A percentile compares a stretch with the other conserved stretches of the same genome.
phyloP scores from a whole-genome alignment of 805 yeast genomes.

The Saccharomyces paradoxus region DNA sequence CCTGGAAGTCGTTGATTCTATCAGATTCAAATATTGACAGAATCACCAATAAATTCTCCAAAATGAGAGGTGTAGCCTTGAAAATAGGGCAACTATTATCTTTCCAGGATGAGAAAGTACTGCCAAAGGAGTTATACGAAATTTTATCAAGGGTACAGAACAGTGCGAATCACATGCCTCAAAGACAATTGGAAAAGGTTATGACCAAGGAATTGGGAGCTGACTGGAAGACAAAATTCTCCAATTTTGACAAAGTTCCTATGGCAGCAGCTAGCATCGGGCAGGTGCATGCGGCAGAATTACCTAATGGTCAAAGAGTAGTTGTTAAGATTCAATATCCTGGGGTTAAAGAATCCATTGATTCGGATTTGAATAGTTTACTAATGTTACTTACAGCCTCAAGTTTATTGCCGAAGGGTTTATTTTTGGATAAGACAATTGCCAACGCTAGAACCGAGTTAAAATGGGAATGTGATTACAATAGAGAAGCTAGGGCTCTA shows the following conservation, averaged over 20 bases:
- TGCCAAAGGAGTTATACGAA: constrained; percentile 79
- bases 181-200: constrained; percentile 72
- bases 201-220: constrained; percentile 64
- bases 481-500: constrained; percentile 76
- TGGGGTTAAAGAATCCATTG: constrained; percentile 89
- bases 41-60: constrained; percentile 76
- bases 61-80: constrained; percentile 98
- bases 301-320: constrained; percentile 59
- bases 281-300: constrained; percentile 82
- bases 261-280: constrained; percentile 97
- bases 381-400: constrained; percentile 79
- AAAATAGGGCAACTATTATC: constrained; percentile 96
- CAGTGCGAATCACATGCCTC: constrained; percentile 95
- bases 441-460: constrained; percentile 89
- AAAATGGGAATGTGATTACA: constrained; percentile 96
- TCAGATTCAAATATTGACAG: constrained; percentile 80
- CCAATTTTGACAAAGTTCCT: constrained; percentile 76
- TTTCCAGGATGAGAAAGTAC: constrained; percentile 79
- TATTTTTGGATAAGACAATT: constrained; percentile 83
- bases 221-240: constrained; percentile 67
- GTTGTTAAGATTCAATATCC: constrained; percentile 97
- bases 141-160: constrained; percentile 81
- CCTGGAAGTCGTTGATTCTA: constrained; percentile 53
- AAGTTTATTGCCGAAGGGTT: constrained; percentile 78
- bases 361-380: constrained; percentile 84